Base-by-base conservation (phyloP, 73 alveolate species). In the Blepharisma stoltei region DNA sequence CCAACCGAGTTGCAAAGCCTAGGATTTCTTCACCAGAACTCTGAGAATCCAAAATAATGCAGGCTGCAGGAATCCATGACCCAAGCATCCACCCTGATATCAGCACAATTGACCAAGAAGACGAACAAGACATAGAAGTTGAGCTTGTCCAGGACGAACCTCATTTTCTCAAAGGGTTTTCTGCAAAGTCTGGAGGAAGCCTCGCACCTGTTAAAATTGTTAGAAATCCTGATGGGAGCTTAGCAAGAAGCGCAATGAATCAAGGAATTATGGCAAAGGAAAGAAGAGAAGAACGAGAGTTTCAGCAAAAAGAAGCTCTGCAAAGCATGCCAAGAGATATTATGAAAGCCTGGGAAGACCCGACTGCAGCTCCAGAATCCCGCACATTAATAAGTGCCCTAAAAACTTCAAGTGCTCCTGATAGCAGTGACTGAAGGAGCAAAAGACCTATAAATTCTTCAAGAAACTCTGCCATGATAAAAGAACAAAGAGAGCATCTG, bases 111-210 rank as follows among this genome's bases (percentile, higher is more conserved):
- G 48, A 45, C 14, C 80, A 67, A 6, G 92, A 89, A 53, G 92
- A 76, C 54, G 96, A 91, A 67, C 95, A 92, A 55, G 93, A 87
- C 67, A 84, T 88, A 23, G 98, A 95, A 83, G 77, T 97, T 38
- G 99, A 97, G 78, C 87, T 95, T 76, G 94, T 94, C 86, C 98
- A 97, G 23, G 96, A 97, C 60, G 98, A 95, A 55, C 96, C 99
- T 67, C 98, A 98, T 6, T 97, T 97, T 88, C 84, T 95, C 70
- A 91, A 89, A 67, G 98, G 98, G 6, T 54, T 89, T 76, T 92
- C 99, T 8, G 86, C 97, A 1, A 95, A 91, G 67, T 93, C 98
- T 6, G 97, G 96, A 37, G 80, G 71, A 6, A 84, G 86, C 70
- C 86, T 89, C 41, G 78, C 96, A 52, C 98, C 99, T 21, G 92